Percentiles rank a stretch among this genome's conserved stretches.
Evolutionary conservation across 1,284 basidiomycete genomes (phyloP).

Genomic region (Cystobasidiaceae sp.): DNA sequence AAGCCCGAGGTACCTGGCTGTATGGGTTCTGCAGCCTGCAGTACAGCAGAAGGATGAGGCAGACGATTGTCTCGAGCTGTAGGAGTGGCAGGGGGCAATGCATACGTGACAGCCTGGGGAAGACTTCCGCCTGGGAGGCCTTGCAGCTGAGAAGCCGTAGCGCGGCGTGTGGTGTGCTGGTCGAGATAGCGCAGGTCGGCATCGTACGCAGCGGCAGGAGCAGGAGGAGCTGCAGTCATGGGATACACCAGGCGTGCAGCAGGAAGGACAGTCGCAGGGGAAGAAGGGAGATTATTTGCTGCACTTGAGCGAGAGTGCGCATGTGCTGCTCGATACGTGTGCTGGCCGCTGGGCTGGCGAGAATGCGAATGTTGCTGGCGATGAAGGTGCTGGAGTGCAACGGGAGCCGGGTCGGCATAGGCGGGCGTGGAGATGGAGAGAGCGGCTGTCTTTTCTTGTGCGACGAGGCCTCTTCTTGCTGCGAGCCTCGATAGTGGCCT

Average conservation of each 20-base stretch:
- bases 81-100: not conserved
- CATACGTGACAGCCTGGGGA: not conserved
- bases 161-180: too few relatives aligned
- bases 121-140: too few relatives aligned
- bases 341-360: not conserved
- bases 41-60: not conserved
- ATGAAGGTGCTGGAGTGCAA: not conserved
- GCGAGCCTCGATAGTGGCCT: slow-evolving; percentile 9
- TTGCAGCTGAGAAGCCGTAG: too few relatives aligned
- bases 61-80: not conserved
- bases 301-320: not conserved
- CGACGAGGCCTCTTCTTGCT: slow-evolving; percentile 3
- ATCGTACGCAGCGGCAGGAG: too few relatives aligned
- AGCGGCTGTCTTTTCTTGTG: slow-evolving; percentile 8
- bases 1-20: too few relatives aligned
- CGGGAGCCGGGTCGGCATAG: not conserved
- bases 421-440: slow-evolving; percentile 14
- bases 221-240: too few relatives aligned
- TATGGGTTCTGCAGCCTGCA: not conserved
- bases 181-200: too few relatives aligned
- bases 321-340: not conserved
- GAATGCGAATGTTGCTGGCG: not conserved
- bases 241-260: too few relatives aligned
- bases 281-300: not conserved
- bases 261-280: not conserved